A percentile compares a stretch with the other conserved stretches of the same genome.
Evolutionary conservation across 1,139 yeast genomes (phyloP).

Genomic region (Blastobotrys apis): DNA sequence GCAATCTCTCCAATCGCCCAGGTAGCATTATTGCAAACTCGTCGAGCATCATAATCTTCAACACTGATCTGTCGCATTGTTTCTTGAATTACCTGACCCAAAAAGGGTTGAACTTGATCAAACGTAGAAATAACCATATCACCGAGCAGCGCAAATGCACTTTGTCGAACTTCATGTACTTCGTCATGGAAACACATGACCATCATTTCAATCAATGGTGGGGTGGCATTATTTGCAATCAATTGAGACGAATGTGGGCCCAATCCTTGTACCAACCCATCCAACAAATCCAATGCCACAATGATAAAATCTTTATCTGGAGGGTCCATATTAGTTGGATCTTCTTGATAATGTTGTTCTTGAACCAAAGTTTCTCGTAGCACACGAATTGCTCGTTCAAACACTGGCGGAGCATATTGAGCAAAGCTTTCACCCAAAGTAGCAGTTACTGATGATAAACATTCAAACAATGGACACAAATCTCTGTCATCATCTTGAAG

Average conservation of each 20-base stretch:
- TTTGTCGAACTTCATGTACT: conserved; percentile 82
- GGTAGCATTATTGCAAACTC: conserved; percentile 82
- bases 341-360: conserved; percentile 60
- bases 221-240: conserved; percentile 35
- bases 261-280: conserved; percentile 89
- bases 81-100: conserved; percentile 55
- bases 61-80: conserved; percentile 61
- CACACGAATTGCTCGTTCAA: conserved; percentile 69
- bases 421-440: conserved; percentile 79
- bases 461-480: conserved; percentile 87
- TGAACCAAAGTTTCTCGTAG: conserved; percentile 62
- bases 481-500: conserved; percentile 74
- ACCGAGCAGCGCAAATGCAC: conserved; percentile 85
- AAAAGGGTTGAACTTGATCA: conserved; percentile 53
- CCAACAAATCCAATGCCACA: conserved; percentile 82
- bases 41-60: conserved; percentile 45
- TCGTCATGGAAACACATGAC: conserved; percentile 72
- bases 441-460: conserved; percentile 89
- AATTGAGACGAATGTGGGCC: conserved; percentile 59
- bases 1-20: conserved; percentile 92
- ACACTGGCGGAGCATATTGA: conserved; percentile 88
- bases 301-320: conserved; percentile 92
- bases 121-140: conserved; percentile 70
- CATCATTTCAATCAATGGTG: conserved; percentile 59
- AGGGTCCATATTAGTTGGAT: conserved; percentile 59